Conservation (phyloP, 192 early-diverging fungal genomes). For the Dissophora globulifera region DNA sequence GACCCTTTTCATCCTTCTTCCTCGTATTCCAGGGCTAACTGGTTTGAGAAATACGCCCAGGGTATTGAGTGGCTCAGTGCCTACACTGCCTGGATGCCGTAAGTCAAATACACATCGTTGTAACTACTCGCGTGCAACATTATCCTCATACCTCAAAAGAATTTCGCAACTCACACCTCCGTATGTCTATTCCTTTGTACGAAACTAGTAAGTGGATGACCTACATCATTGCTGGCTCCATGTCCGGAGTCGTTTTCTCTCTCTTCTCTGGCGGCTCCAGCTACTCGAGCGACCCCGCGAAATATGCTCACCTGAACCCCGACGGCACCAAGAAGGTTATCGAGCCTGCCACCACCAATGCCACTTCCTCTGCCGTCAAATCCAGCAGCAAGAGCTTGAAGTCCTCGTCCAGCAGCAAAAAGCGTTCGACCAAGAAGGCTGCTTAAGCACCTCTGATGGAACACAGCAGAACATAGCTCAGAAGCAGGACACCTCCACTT, state of each 20-base stretch:
- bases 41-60: conserved; percentile 39
- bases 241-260: conserved; percentile 38
- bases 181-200: no score
- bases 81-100: conserved; percentile 53
- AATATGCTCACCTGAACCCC: conserved; percentile 44
- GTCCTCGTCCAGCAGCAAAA: conserved; percentile 36
- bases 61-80: conserved; percentile 17
- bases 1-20: no score
- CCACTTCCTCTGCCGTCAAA: conserved; percentile 2
- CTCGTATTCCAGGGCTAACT: conserved; percentile 23
- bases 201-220: conserved; percentile 26
- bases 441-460: no score
- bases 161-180: no score
- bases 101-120: conserved; percentile 1
- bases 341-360: not conserved
- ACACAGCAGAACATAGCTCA: no score
- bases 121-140: not conserved
- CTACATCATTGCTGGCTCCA: conserved; percentile 44
- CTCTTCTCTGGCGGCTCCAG: conserved; percentile 50
- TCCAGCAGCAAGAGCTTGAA: conserved; percentile 13
- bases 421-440: conserved; percentile 45
- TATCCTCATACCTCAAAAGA: no score
- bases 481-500: no score
- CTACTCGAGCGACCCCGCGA: conserved; percentile 47
- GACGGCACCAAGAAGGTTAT: conserved; percentile 41